Evolutionary conservation across 371 early-diverging fungal genomes (phyloP).

Genomic region (Spiromyces aspiralis): DNA sequence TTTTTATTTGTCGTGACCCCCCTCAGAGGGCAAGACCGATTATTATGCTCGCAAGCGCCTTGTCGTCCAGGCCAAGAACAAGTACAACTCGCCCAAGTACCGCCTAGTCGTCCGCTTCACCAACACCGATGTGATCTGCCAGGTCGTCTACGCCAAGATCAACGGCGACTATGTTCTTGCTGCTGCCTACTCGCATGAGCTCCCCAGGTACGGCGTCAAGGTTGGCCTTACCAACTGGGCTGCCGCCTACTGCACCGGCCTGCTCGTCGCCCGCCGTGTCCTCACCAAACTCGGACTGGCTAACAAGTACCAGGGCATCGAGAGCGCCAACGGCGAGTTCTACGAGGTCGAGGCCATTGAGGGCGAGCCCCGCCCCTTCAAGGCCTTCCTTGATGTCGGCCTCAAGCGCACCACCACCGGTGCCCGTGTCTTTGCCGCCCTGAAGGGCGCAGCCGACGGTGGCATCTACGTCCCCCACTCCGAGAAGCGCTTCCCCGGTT

Average conservation of each 20-base stretch:
- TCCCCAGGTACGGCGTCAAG: constrained; percentile 96
- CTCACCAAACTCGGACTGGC: constrained; percentile 91
- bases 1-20: no score
- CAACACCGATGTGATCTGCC: constrained; percentile 96
- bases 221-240: constrained; percentile 99
- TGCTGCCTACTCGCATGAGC: constrained; percentile 98
- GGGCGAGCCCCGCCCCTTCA: constrained; percentile 91
- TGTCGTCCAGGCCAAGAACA: constrained; percentile 98
- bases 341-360: constrained; percentile 76
- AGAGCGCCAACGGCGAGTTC: constrained; percentile 86
- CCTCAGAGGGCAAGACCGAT: constrained; percentile 99
- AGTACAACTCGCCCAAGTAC: constrained; percentile 99
- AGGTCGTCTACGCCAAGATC: constrained; percentile 97
- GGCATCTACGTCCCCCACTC: constrained; percentile 98
- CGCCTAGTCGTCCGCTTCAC: constrained; percentile 99
- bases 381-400: constrained; percentile 99
- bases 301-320: constrained; percentile 90
- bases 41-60: constrained; percentile 99
- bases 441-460: constrained; percentile 99
- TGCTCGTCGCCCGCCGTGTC: constrained; percentile 94
- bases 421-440: constrained; percentile 96
- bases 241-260: constrained; percentile 98
- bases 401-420: constrained; percentile 98
- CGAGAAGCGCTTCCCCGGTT: constrained; percentile 98
- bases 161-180: constrained; percentile 96